Evolutionary conservation across 495 filamentous ascomycete species (phyloP).

Genomic region (Penicillium fimorum): DNA sequence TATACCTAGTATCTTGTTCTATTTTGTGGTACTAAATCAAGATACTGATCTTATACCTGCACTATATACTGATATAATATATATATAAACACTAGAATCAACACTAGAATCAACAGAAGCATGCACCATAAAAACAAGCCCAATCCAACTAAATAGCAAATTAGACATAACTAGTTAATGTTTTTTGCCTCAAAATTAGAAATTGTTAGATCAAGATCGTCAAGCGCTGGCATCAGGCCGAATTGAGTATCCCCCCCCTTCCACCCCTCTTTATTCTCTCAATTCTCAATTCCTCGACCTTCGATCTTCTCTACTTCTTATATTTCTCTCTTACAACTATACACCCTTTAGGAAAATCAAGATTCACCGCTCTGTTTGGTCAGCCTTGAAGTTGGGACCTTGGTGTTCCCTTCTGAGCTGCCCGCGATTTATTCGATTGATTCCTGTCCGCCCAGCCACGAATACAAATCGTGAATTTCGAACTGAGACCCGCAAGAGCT

Average conservation of each 20-base stretch:
- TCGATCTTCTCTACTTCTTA: neutral
- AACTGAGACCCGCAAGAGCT: neutral
- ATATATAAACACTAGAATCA: neutral
- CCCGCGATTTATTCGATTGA: conserved; percentile 25
- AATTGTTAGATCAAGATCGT: neutral
- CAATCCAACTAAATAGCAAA: neutral
- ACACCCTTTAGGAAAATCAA: conserved; percentile 6
- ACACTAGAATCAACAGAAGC: no score
- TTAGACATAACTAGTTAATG: neutral
- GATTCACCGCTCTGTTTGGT: conserved; percentile 20
- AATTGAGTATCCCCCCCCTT: conserved; percentile 3
- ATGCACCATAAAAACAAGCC: neutral
- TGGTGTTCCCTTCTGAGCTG: conserved; percentile 33
- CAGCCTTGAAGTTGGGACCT: conserved; percentile 32
- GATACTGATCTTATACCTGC: neutral
- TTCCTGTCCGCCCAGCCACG: conserved; percentile 13
- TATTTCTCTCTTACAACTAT: neutral
- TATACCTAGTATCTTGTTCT: neutral
- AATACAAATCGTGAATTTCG: conserved; percentile 1
- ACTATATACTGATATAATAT: neutral
- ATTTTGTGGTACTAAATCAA: neutral
- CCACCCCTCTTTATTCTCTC: conserved; percentile 7
- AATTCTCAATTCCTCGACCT: conserved; percentile 1
- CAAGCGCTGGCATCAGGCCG: neutral
- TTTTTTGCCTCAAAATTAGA: neutral